Base-by-base conservation (phyloP, 148 eudicot species). In the Polygonum maritimum region DNA sequence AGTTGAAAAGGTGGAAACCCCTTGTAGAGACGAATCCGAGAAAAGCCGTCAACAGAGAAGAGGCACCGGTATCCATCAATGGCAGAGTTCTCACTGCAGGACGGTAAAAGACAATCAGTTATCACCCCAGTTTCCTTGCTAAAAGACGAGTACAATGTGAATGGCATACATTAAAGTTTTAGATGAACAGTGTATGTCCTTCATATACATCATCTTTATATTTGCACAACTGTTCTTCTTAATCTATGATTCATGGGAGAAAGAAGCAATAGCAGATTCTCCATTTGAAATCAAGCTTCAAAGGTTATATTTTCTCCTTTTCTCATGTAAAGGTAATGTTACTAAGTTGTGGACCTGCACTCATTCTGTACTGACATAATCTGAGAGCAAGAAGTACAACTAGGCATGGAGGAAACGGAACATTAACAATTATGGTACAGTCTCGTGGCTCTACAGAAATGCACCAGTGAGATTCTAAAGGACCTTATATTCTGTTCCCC, bases 41-140 rank as follows among this genome's bases (percentile, higher is more conserved):
- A 89, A 78, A 89, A 93, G 22, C 92, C 98, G 54, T 84, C 82
- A 55, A 74, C 74, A 14, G 70, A 73, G 71, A 93, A 89, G 76
- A 93, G 80, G 82, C 98, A 93, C 76, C 78, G 80, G 75, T 82
- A 93, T 72, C 98, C 98, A 33, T 79, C 79, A 74, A 91, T 87
- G 63, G 55, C 55, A 26, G 78, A 57, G 49, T 86, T 87, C 82
- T 93, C 97, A 70, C 98, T 93, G 79, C 55, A 49, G 6, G 6
- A 44, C 40, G 57, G 63, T 36, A 73, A 63, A 11, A 26, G 4
- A 13, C 4, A 31, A 63, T 14, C 40, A 31, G 40, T 63, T 63
- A 57, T 57, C 63, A 22, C 33, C 35, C 19, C 16, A 4, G 3
- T 49, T 49, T 49, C n/a, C 16, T 14, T 49, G 16, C 55, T 49